Conservation (phyloP, 2,329 filamentous ascomycete genomes). For the Arachnomyces sp. region DNA sequence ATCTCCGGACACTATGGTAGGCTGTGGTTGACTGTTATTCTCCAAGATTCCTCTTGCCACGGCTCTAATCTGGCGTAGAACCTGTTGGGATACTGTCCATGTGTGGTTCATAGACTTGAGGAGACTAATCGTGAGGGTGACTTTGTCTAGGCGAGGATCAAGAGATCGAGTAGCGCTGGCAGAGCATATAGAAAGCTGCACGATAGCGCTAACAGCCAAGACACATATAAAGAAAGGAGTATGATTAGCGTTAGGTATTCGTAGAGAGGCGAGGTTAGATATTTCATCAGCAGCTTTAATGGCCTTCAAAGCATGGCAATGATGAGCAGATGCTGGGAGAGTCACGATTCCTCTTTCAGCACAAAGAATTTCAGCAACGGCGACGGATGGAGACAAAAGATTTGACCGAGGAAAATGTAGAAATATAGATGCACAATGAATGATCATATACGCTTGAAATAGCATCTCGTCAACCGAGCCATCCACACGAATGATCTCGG, state of each 20-base stretch:
- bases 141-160: constrained; percentile 56
- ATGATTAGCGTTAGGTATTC: constrained; percentile 57
- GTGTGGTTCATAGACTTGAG: constrained; percentile 61
- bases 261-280: constrained; percentile 60
- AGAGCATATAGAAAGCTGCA: constrained; percentile 74
- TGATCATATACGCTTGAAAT: constrained; percentile 83
- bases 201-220: constrained; percentile 68
- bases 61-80: constrained; percentile 64
- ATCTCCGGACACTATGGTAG: constrained; percentile 7
- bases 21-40: constrained; percentile 27
- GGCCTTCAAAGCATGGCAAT: constrained; percentile 67
- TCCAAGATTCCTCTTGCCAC: constrained; percentile 68
- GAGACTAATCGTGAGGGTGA: constrained; percentile 71
- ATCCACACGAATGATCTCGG: constrained; percentile 59
- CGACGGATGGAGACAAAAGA: constrained; percentile 50
- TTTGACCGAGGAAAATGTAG: constrained; percentile 74
- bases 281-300: constrained; percentile 72
- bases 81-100: constrained; percentile 65
- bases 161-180: constrained; percentile 50
- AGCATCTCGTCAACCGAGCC: constrained; percentile 79
- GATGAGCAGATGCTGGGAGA: constrained; percentile 33
- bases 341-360: constrained; percentile 32
- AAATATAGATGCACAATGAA: constrained; percentile 56
- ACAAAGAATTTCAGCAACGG: constrained; percentile 42
- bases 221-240: constrained; percentile 80